Base-by-base conservation (phyloP, 75 land plant genomes). In the Cupressus sempervirens region DNA sequence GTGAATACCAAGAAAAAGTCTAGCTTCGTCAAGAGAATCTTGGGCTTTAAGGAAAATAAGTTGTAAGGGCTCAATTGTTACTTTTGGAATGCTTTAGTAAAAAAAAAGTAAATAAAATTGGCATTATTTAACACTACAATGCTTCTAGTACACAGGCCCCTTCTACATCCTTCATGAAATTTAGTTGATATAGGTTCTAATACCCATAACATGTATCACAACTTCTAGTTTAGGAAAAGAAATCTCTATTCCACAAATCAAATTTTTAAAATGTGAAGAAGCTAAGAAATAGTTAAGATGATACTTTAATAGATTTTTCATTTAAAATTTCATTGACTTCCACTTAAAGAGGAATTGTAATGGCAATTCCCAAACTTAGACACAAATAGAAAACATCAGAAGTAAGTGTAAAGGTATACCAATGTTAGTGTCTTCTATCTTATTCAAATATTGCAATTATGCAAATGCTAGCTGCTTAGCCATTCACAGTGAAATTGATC, bases 11-110 rank as follows among this genome's bases (percentile, higher is more conserved):
- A 98, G 94, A 53, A 98, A 89, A 23, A 94, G 91, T 67, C 91
- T 93, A 26, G 99, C 99, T 87, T 96, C 97, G 76, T 88, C 88
- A 87, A 98, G 91, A 54, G 99, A 98, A 36, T 98, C 99, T 87
- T 98, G 98, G 34, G 97, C 99, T 90, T 98, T 98, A 18, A 98
- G 94, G 82, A 97, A 96, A 81, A 98, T 95, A 76, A 98, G 89
- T 88, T 98, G 99, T 18, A 98, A 87, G 43, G 96, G 87, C 80
- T 96, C 94, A 81, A 94, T 85, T 62, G 98, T 38, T 83, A 88
- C 82, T 96, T 98, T 43, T 87, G 85, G 86, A 92, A 94, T 76
- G 99, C 98, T 88, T 96, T 98, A 76, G 92, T 80, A 83, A 93
- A 98, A 56, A 93, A 86, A 52, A 96, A 83, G 20, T 89, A 96